A percentile compares a stretch with the other conserved stretches of the same genome.
These are phyloP conservation scores for Hyaloperonospora arabidopsidis DNA, from an alignment of 352 stramenopile genomes.

Conservation along the genomic window DNA sequence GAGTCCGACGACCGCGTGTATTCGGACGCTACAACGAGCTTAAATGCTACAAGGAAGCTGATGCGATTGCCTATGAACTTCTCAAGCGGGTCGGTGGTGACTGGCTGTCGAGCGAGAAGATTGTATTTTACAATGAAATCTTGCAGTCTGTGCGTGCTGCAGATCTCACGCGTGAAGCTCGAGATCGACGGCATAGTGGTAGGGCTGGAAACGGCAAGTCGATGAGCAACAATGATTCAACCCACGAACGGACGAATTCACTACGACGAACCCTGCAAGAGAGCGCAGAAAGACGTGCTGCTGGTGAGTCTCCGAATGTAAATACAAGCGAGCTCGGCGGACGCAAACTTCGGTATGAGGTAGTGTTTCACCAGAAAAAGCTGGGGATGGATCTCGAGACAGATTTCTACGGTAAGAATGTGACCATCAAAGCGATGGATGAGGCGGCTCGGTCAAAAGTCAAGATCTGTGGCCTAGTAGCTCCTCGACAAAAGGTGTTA, in stretches of 20 bases:
- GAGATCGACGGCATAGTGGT: constrained; percentile 37
- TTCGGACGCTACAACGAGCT: constrained; percentile 87
- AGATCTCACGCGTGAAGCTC: constrained; percentile 70
- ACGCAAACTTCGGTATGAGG: constrained; percentile 70
- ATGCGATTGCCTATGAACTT: constrained; percentile 80
- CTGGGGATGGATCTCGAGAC: constrained; percentile 82
- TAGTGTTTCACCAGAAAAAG: constrained; percentile 76
- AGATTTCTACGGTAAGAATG: constrained; percentile 85
- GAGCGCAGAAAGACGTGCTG: constrained; percentile 44
- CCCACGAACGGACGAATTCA: constrained; percentile 56
- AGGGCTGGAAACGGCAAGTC: constrained; percentile 27
- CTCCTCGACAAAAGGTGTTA: constrained; percentile 47
- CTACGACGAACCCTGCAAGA: constrained; percentile 63
- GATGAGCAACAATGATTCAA: constrained; percentile 49
- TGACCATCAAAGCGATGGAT: constrained; percentile 77
- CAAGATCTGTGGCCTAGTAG: constrained; percentile 53
- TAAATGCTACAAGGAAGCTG: constrained; percentile 84
- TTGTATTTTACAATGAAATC: constrained; percentile 86
- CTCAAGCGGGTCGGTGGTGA: constrained; percentile 63
- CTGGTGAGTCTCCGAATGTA: constrained; percentile 21
- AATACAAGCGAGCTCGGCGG: constrained; percentile 20
- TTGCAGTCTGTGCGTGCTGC: constrained; percentile 64
- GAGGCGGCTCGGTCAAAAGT: constrained; percentile 38
- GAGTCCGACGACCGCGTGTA: constrained; percentile 71
- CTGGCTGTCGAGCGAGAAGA: constrained; percentile 71